Evolutionary conservation across 1,284 basidiomycete species (phyloP), one percentile per base, ranked within the genome.

Genomic region (Apiotrichum domesticum): DNA sequence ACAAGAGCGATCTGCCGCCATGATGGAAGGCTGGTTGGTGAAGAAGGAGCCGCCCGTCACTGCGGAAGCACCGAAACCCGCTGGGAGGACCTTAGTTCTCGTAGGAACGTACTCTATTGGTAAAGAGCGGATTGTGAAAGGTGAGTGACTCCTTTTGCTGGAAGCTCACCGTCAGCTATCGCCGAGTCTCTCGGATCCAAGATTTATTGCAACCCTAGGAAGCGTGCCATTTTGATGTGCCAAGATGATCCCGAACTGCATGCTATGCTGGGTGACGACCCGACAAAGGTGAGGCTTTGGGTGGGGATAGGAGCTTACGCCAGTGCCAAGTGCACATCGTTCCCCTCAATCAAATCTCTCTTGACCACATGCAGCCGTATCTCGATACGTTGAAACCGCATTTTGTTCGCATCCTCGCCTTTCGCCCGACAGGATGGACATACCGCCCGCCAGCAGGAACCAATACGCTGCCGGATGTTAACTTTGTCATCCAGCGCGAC

Each of bases 91-190:
- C 46, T 80, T 98, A n/a, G 83, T 98, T 48, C 83, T 96, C 45
- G 84, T 98, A 33, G 95, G 94, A 10, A 97, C 95, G 0, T 98
- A 98, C 74, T 91, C 90, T 0, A 92, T 98, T 54, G 95, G 95
- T 52, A 98, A 98, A 75, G 95, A 98, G 74, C 85, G 93, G 44
- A 88, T 98, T 48, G 90, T 97, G 35, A 95, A 97, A 82, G 91
- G 90, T 87, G 55, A 45, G 68, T 34, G 4, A 5, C 13, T 14
- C 39, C 7, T 9, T 13, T 6, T 3, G 15, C 15, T 13, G 33
- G 2, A n/a, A 32, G 52, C 53, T 63, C 11, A 50, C 45, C 50
- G 32, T 5, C 41, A 91, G 92, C 88, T 0, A 85, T 98, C 21
- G 95, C 95, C 0, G 82, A 84, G 48, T 86, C 87, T 0, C 77